Base-by-base conservation (phyloP, 495 filamentous ascomycete species). In the Trichoderma orchidacearum region DNA sequence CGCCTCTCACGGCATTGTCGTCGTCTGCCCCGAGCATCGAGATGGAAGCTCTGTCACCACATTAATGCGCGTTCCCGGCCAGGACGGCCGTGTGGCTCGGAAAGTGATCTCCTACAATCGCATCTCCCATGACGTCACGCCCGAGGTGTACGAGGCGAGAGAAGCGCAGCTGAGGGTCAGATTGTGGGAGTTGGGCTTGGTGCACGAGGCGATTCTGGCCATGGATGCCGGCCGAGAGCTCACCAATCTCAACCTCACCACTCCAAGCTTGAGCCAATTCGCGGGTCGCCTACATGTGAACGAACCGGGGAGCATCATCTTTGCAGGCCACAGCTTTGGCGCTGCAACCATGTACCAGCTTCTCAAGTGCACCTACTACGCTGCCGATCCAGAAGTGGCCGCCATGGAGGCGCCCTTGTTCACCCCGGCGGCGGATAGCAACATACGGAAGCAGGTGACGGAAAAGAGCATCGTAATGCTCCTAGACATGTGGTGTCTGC, bases 291-390 rank as follows among this genome's bases (percentile, higher is more conserved):
- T 92, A 28, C 78, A 87, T 59, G 74, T 92, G 6, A 76, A 79
- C 53, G 69, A 72, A n/a, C 85, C 88, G 0, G 88, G 87, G 6
- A 72, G 70, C n/a, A 75, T 90, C 1, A 78, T 80, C 45, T 89
- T 83, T 66, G 76, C 75, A 1, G 87, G 87, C 7, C 87, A 92
- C 67, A 85, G 81, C 15, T 91, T 92, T 61, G 87, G 87, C 48
- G 83, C 83, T 21, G 74, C 85, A 0, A 87, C 83, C 21, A 72
- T 80, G 29, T 75, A 85, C 4, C 87, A 90, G 61, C 76, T 92
- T 50, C 65, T 88, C 59, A 92, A 92, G 63, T 82, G 75, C 30
- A 75, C 83, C 32, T 87, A 80, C 69, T 87, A 86, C 64, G 72
- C 69, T 56, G 64, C 62, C 18, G 68, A 64, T 21, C 68, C 64